These are phyloP conservation scores for Arthrobotrys entomopaga DNA, from an alignment of 2,329 filamentous ascomycete genomes.

Conservation along the genomic window DNA sequence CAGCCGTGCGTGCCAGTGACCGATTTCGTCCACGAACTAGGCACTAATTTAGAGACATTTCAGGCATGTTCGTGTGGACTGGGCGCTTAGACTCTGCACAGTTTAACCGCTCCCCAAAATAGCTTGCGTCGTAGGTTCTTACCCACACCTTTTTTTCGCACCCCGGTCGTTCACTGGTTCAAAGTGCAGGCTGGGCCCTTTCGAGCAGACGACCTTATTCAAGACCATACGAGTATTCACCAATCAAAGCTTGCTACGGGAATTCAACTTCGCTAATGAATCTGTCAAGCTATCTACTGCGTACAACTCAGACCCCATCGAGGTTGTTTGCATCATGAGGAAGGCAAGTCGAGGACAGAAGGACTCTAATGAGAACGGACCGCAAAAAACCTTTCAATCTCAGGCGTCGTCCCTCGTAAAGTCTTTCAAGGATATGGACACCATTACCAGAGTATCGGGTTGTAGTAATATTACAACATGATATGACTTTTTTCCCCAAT, in stretches of 20 bases:
- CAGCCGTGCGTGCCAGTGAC: constrained; percentile 36
- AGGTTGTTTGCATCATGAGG: too few relatives aligned
- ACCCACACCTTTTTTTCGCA: constrained; percentile 31
- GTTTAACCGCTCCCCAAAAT: constrained; percentile 54
- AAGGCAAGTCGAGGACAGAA: constrained; percentile 13
- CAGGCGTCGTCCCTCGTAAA: constrained; percentile 38
- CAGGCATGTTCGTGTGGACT: constrained; percentile 38
- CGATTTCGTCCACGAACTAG: constrained; percentile 24
- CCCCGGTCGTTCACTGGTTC: constrained; percentile 3
- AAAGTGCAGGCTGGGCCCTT: constrained; percentile 31
- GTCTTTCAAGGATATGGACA: constrained; percentile 40
- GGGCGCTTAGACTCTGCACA: constrained; percentile 49
- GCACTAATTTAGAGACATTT: constrained; percentile 26
- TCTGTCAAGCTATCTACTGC: too few relatives aligned
- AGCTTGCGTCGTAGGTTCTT: constrained; percentile 13
- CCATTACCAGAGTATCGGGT: constrained; percentile 41
- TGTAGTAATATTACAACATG: constrained; percentile 30
- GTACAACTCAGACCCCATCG: constrained; percentile 8
- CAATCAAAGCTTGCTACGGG: too few relatives aligned
- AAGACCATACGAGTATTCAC: too few relatives aligned
- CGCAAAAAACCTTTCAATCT: too few relatives aligned
- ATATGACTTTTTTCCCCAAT: constrained; percentile 31
- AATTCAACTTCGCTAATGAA: too few relatives aligned
- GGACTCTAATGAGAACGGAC: too few relatives aligned
- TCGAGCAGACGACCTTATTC: neutral